Evolutionary conservation across 1,139 yeast species (phyloP), one percentile per base, ranked within the genome.

Genomic region (Blastobotrys illinoisensis): DNA sequence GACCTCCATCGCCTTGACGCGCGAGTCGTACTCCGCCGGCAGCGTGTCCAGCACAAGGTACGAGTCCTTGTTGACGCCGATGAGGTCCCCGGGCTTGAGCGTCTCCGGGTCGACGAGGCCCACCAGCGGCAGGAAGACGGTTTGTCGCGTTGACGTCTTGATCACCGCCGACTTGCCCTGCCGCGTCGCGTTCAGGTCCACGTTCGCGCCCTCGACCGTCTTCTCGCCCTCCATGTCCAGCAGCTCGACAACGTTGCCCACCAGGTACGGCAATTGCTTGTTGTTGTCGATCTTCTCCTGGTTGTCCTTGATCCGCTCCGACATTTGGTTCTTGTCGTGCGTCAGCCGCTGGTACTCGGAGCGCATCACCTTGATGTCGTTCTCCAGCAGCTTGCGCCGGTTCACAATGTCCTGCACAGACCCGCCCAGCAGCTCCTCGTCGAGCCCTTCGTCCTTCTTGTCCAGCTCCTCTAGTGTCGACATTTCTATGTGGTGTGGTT

Each of bases 1-100:
- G 50, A 95, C 98, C 72, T 93, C 99, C 99, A 93, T 93, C 9
- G 99, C 98, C 73, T 93, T 93, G 52, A 95, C 99, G 64, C 99
- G 81, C 51, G 96, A 87, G 71, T 95, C 99, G 69, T 93, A 95
- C 72, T 95, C 99, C 2, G 97, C 90, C 7, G 99, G 99, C 63
- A 95, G 77, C 2, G 96, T 90, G 71, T 95, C 99, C 66, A 95
- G 79, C 56, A 95, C 87, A 63, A 95, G 79, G 68, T 91, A 95
- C 5, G 97, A 88, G 69, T 95, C 99, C 73, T 95, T 95, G 71
- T 95, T 95, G 49, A 95, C 99, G 64, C 99, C 99, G 60, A 95
- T 95, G 64, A 95, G 78, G 68, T 95, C 99, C 64, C 95, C 95
- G 20, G 99, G 99, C 71, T 89, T 93, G 64, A 95, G 79, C 26